These are phyloP conservation scores for Penicillium silybi DNA, from an alignment of 495 filamentous ascomycete species.

Conservation along the genomic window DNA sequence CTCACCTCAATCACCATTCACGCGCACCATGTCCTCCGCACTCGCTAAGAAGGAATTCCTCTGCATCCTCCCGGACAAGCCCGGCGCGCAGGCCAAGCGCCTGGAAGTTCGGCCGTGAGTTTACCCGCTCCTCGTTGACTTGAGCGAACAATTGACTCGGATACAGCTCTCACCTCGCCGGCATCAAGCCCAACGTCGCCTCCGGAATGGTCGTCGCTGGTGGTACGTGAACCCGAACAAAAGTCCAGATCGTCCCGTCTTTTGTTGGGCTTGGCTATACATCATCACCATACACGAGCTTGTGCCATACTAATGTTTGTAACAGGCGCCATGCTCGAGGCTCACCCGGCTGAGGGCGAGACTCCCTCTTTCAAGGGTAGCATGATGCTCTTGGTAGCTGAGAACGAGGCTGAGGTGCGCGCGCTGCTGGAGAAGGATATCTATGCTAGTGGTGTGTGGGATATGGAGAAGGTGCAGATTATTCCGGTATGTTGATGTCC, in stretches of 20 bases:
- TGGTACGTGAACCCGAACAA: conserved; percentile 40
- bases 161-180: conserved; percentile 32
- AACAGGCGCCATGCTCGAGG: conserved; percentile 66
- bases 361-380: conserved; percentile 65
- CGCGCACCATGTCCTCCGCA: conserved; percentile 32
- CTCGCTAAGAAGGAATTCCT: conserved; percentile 72
- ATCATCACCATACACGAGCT: neutral
- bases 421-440: conserved; percentile 66
- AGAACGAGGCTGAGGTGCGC: conserved; percentile 64
- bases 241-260: no score
- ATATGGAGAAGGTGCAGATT: conserved; percentile 66
- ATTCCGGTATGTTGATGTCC: conserved; percentile 38
- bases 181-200: conserved; percentile 32
- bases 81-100: conserved; percentile 60
- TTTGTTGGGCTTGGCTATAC: neutral
- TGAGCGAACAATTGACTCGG: neutral
- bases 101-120: conserved; percentile 69
- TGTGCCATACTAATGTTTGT: neutral
- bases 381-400: conserved; percentile 58
- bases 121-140: neutral
- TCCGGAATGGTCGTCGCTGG: conserved; percentile 32
- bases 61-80: conserved; percentile 76
- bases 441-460: conserved; percentile 78
- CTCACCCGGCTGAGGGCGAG: conserved; percentile 60
- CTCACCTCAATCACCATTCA: neutral